Percentiles rank a stretch among this genome's conserved stretches.
phyloP scores from a whole-genome alignment of 1,284 basidiomycete species.

The Leccinum solheimii region DNA sequence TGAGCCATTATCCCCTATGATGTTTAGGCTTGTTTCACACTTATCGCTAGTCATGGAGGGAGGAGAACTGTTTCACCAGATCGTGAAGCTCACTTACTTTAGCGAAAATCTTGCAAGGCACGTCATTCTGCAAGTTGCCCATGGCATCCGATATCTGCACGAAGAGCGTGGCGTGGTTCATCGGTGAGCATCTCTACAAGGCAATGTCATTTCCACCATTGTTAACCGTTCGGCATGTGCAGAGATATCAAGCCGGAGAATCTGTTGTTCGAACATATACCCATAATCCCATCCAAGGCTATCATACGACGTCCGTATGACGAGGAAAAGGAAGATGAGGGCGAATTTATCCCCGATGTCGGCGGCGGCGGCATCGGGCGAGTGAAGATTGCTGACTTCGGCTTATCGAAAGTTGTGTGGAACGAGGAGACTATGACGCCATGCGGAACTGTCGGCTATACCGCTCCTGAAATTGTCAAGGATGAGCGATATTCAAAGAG shows the following conservation, averaged over 20 bases:
- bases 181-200: slow-evolving; percentile 42
- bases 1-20: slow-evolving; percentile 40
- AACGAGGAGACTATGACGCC: slow-evolving; percentile 99
- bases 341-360: slow-evolving; percentile 87
- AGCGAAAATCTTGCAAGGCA: slow-evolving; percentile 94
- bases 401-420: slow-evolving; percentile 98
- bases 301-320: slow-evolving; percentile 87
- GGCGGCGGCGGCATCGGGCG: slow-evolving; percentile 97
- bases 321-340: slow-evolving; percentile 98
- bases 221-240: background rate
- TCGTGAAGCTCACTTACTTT: slow-evolving; percentile 99
- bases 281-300: slow-evolving; percentile 85
- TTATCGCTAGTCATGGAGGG: slow-evolving; percentile 81
- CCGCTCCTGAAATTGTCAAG: slow-evolving; percentile 99
- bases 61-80: slow-evolving; percentile 99
- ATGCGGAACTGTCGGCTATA: slow-evolving; percentile 99
- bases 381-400: slow-evolving; percentile 99
- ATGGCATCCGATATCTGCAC: slow-evolving; percentile 94
- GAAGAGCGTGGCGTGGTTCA: slow-evolving; percentile 98
- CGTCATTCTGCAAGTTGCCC: slow-evolving; percentile 96
- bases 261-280: slow-evolving; percentile 92
- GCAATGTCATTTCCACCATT: background rate
- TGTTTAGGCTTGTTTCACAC: slow-evolving; percentile 13
- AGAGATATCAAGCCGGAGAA: slow-evolving; percentile 98
- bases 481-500: slow-evolving; percentile 98